Evolutionary conservation across 2,329 filamentous ascomycete species (phyloP), one percentile per base, ranked within the genome.

Genomic region (Scedosporium minutisporum): DNA sequence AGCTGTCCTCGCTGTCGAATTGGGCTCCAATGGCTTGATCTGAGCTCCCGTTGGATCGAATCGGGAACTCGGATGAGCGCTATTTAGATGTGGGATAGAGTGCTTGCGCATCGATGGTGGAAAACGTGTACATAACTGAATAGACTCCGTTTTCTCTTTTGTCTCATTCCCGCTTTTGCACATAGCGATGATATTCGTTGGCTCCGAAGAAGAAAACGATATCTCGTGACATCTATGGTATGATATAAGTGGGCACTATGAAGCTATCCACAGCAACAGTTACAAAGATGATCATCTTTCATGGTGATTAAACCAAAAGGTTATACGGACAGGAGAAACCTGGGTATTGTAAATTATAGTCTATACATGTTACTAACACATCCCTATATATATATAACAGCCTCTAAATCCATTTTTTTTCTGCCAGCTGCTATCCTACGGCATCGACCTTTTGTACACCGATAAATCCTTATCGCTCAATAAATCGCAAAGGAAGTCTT

Each of bases 401-500:
- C 18, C 18, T 27, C 18, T 27, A 27, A 18, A 59, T 62, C 62
- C 58, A 6, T 7, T n/a, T 60, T 18, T 60, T 53, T 48, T 63
- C 64, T 61, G 58, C 12, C 23, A 27, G 60, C 60, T 21, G 29
- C 58, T 44, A 38, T 18, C 44, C 57, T 41, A 48, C 51, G 14
- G 27, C 57, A 33, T 44, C 44, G 62, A 18, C 25, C 33, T 38
- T 63, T 48, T 58, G n/a, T 25, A 51, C 27, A 65, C 59, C 57
- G 44, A 42, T 16, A 60, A 63, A 55, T 72, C 70, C 42, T 65
- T 68, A 33, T 70, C 71, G 4, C 70, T 68, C 48, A 61, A 42
- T 27, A 61, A 57, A 23, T 58, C 57, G 16, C 60, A 58, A 21
- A 82, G 68, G 33, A 81, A 72, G 33, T 71, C 75, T 51, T 78